Conservation (phyloP, 495 filamentous ascomycete genomes). For the Aspergillus kassunensis region DNA sequence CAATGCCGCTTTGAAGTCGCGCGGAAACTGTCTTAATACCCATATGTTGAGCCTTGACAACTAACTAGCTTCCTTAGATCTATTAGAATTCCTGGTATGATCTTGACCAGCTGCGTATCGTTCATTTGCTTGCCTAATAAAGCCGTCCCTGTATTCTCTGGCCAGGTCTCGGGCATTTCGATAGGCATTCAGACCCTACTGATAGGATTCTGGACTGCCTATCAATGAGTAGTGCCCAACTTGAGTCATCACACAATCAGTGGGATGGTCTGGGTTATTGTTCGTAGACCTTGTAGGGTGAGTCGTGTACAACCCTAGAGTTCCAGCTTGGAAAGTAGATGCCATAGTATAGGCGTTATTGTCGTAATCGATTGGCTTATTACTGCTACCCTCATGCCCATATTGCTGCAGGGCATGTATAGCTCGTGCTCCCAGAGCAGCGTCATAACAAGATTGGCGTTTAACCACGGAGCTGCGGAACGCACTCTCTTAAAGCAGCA, state of each 20-base stretch:
- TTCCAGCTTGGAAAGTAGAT: slow-evolving; percentile 18
- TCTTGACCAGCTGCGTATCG: neutral
- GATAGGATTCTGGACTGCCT: neutral
- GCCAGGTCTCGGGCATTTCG: slow-evolving; percentile 4
- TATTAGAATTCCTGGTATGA: too few relatives aligned
- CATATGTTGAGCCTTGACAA: too few relatives aligned
- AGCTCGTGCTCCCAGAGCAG: slow-evolving; percentile 43
- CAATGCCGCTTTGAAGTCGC: too few relatives aligned
- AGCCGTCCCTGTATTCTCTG: neutral
- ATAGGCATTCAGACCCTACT: neutral
- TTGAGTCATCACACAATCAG: slow-evolving; percentile 8
- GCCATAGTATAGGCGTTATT: slow-evolving; percentile 40
- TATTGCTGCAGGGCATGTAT: slow-evolving; percentile 43
- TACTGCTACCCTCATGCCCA: too few relatives aligned
- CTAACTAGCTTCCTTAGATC: too few relatives aligned
- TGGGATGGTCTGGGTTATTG: neutral
- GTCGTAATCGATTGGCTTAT: slow-evolving; percentile 31
- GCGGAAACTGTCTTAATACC: too few relatives aligned
- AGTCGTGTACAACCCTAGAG: slow-evolving; percentile 15
- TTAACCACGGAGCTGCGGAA: slow-evolving; percentile 28
- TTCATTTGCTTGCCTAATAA: slow-evolving; percentile 1
- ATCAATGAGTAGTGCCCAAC: neutral
- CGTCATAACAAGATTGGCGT: slow-evolving; percentile 40
- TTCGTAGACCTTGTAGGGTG: slow-evolving; percentile 8
- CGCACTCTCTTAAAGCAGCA: too few relatives aligned